A percentile compares a stretch with the other conserved stretches of the same genome.
Evolutionary conservation across 2,329 filamentous ascomycete species (phyloP).

Genomic region (Fusarium luffae): DNA sequence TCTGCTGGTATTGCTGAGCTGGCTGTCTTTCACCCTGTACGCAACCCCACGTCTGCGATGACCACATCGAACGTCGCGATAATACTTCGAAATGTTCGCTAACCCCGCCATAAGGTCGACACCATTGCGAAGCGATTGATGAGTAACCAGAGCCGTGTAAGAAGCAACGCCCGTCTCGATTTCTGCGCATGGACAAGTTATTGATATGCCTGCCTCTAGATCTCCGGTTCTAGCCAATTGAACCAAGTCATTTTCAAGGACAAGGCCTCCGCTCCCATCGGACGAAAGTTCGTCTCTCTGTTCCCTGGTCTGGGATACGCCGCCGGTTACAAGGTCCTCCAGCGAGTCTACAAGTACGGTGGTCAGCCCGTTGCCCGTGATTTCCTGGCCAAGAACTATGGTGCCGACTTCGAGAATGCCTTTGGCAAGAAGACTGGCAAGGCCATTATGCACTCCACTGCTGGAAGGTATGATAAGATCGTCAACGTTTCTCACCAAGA

Average conservation of each 20-base stretch:
- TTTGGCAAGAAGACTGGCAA: slow-evolving; percentile 99
- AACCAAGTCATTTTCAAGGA: slow-evolving; percentile 96
- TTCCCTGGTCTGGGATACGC: slow-evolving; percentile 98
- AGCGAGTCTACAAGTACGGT: slow-evolving; percentile 98
- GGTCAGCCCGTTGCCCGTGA: slow-evolving; percentile 96
- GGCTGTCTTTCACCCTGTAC: slow-evolving; percentile 89
- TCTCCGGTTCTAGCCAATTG: slow-evolving; percentile 66
- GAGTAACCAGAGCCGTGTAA: slow-evolving; percentile 83
- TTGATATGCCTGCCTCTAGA: slow-evolving; percentile 43
- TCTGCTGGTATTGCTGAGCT: slow-evolving; percentile 93
- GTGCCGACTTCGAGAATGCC: slow-evolving; percentile 82
- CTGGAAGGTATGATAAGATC: slow-evolving; percentile 74
- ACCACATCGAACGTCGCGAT: slow-evolving; percentile 7
- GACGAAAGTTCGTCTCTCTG: slow-evolving; percentile 89
- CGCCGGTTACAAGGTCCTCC: slow-evolving; percentile 95
- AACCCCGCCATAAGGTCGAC: slow-evolving; percentile 74
- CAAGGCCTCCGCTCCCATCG: slow-evolving; percentile 75
- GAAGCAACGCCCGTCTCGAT: slow-evolving; percentile 61
- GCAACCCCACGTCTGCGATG: slow-evolving; percentile 44
- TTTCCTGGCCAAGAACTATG: slow-evolving; percentile 83
- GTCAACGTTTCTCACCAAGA: neutral
- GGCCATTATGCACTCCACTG: slow-evolving; percentile 96
- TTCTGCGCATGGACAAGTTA: slow-evolving; percentile 4
- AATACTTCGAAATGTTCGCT: slow-evolving; percentile 28
- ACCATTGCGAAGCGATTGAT: slow-evolving; percentile 99